Evolutionary conservation across 2,329 filamentous ascomycete genomes (phyloP), one percentile per base, ranked within the genome.

Genomic region (Fusarium euwallaceae): DNA sequence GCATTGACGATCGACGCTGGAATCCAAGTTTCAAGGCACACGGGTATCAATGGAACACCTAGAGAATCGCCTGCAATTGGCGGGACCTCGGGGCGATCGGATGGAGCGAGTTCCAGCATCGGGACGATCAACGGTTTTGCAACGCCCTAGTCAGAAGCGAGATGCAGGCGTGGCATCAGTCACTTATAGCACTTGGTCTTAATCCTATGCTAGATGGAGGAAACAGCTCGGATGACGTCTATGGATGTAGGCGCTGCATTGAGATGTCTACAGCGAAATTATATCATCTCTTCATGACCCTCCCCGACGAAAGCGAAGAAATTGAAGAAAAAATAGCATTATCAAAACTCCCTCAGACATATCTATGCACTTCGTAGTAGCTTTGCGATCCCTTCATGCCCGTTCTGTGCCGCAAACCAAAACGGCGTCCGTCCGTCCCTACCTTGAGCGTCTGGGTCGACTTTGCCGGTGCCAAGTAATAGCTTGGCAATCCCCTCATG

Each of bases 1-100:
- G 72, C 72, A 73, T 74, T 72, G 64, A 70, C 20, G 60, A 74
- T 74, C 69, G 27, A 14, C 32, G 22, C 6, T 41, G 61, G 16
- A 56, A 56, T 37, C 34, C 41, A 45, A 14, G 34, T 63, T 63
- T 36, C 14, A 43, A 24, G 48, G 36, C 22, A 56, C 22, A 32
- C 11, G 17, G 20, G 4, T 36, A 37, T 17, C 12, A 16, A 22
- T 32, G 29, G 29, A 32, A 32, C 6, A n/a, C 6, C 24, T 10
- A 59, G 60, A 55, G 68, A 65, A 14, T 1, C 3, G 0, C 3
- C 24, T 39, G 2, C 59, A 10, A 74, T 73, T 74, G 69, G 72
- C 6, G 59, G 36, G 3, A 12, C 48, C 9, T 75, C 72, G 72
- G 68, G 62, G 65, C 22, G 63, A 72, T 22, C 59, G 39, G 72